Base-by-base conservation (phyloP, 108 stramenopile species). In the Schizochytrium sp. region DNA sequence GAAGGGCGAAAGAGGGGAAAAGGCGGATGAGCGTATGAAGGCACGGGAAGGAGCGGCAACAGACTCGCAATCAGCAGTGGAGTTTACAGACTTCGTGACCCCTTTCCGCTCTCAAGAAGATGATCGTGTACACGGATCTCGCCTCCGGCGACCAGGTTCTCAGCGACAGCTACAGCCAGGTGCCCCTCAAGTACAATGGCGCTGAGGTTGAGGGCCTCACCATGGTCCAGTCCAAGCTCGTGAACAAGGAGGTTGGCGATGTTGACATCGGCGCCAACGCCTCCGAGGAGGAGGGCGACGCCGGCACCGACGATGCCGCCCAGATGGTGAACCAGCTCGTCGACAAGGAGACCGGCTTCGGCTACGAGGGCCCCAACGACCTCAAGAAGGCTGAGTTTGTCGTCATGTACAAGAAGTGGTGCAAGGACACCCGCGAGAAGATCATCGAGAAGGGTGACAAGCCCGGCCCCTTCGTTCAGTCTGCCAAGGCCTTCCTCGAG, bases 191-290 rank as follows among this genome's bases (percentile, higher is more conserved):
- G 76, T 83, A 38, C 76, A 83, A 83, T 40, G 76, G 76, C 2
- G 76, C 47, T 38, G 76, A 83, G 76, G 15, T 83, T 10, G 76
- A 56, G 8, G 76, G 76, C 76, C 50, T 83, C 8, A 55, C 53
- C 50, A 40, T 83, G 10, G 76, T 83, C 28, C 76, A 83, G 76
- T 38, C 28, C 47, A 55, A 49, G 50, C 10, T 40, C 50, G 28
- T 83, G 12, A 55, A 83, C 50, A 83, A 83, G 76, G 76, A 55
- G 12, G 28, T 42, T 40, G 76, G 76, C 76, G 47, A 49, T 0
- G 55, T 83, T 53, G 76, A 83, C 76, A 83, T 83, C 28, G 76
- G 76, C 53, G 76, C 76, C 53, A 83, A 83, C 76, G 76, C 76
- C 5, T 55, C 50, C 3, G 76, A 10, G 0, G 76, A 83, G 76